Conservation (phyloP, 2,329 filamentous ascomycete species). For the Trichophyton rubrum region DNA sequence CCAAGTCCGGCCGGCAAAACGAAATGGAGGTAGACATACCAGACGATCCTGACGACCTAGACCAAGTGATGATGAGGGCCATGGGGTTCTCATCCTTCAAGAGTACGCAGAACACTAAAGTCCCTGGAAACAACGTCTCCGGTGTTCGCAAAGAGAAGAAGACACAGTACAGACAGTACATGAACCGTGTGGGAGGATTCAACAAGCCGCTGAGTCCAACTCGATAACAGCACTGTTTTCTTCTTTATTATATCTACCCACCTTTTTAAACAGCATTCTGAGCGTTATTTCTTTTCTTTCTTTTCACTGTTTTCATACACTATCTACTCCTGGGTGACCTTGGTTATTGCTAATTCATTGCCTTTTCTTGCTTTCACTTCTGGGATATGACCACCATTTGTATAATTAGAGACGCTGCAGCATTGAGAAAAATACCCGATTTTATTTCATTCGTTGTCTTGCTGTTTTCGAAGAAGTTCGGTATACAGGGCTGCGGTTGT, state of each 20-base stretch:
- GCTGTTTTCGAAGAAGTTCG: not conserved
- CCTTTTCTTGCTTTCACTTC: not conserved
- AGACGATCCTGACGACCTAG: slow-evolving; percentile 43
- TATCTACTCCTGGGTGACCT: not conserved
- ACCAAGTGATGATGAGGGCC: slow-evolving; percentile 67
- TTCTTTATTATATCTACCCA: not conserved
- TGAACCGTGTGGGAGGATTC: slow-evolving; percentile 46
- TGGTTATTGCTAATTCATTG: not conserved
- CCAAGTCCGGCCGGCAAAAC: slow-evolving; percentile 21
- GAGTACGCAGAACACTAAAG: slow-evolving; percentile 77
- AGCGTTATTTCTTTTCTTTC: not conserved
- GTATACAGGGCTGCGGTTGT: not conserved
- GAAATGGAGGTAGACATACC: slow-evolving; percentile 20
- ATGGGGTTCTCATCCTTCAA: slow-evolving; percentile 87
- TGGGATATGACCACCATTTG: not conserved
- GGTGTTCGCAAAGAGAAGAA: slow-evolving; percentile 85
- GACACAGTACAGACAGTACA: slow-evolving; percentile 92
- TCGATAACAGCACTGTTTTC: slow-evolving; percentile 18
- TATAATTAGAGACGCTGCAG: not conserved
- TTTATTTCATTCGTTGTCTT: not conserved
- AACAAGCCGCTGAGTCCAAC: slow-evolving; percentile 39
- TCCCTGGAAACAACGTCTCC: slow-evolving; percentile 74
- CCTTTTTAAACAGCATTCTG: not conserved
- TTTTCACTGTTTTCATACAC: not conserved
- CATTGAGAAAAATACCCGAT: not conserved